These are phyloP conservation scores for Plasmopara halstedii DNA, from an alignment of 352 stramenopile genomes.

Conservation along the genomic window DNA sequence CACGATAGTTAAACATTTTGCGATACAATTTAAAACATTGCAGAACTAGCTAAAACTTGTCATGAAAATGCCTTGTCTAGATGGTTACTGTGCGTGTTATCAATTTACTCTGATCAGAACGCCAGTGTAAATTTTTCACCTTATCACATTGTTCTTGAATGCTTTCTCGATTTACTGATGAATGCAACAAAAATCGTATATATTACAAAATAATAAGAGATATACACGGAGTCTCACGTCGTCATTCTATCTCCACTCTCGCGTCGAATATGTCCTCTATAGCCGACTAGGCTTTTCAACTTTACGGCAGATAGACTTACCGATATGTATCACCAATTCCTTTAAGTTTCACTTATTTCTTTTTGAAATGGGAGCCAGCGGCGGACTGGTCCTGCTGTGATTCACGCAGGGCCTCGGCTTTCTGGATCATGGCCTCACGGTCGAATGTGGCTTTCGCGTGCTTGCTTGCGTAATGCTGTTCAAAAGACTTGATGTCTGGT, in stretches of 20 bases:
- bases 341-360: constrained; percentile 19
- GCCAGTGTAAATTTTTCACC: too few species aligned
- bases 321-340: too few species aligned
- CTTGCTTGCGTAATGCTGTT: constrained; percentile 53
- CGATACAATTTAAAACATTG: too few species aligned
- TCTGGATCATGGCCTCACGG: constrained; percentile 36
- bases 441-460: constrained; percentile 49
- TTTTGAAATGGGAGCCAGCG: constrained; percentile 49
- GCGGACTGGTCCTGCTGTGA: constrained; percentile 21
- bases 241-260: neutral
- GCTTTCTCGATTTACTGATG: too few species aligned
- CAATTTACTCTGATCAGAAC: too few species aligned
- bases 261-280: neutral
- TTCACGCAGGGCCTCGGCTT: constrained; percentile 42
- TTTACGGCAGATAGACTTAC: neutral
- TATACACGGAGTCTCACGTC: neutral
- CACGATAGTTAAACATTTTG: too few species aligned
- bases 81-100: too few species aligned
- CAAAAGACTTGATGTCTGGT: constrained; percentile 55
- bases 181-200: too few species aligned
- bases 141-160: too few species aligned
- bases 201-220: neutral
- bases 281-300: neutral
- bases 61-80: too few species aligned
- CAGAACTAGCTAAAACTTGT: too few species aligned